These are phyloP conservation scores for Pogostemon cablin DNA, from an alignment of 257 asterid genomes.

Conservation along the genomic window DNA sequence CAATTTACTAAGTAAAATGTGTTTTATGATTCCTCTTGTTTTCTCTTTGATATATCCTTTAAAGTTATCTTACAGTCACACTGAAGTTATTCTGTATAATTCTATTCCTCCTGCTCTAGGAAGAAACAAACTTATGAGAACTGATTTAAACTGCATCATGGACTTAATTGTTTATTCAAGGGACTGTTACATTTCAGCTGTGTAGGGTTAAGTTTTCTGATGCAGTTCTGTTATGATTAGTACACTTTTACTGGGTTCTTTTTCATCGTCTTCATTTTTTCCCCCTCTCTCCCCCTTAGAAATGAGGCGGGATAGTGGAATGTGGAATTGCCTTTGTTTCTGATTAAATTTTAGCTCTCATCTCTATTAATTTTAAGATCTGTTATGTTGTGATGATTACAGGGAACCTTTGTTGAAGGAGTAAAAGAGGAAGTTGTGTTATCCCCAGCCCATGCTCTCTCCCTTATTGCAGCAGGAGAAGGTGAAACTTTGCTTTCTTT, in stretches of 20 bases:
- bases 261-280: neutral
- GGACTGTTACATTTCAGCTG: neutral
- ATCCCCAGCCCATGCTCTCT: conserved; percentile 99
- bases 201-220: neutral
- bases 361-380: conserved; percentile 4
- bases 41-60: conserved; percentile 15
- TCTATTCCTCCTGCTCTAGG: conserved; percentile 13
- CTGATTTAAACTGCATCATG: conserved; percentile 1
- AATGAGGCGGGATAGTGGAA: neutral
- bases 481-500: conserved; percentile 49
- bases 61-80: neutral
- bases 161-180: conserved; percentile 17
- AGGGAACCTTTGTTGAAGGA: conserved; percentile 99
- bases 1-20: conserved; percentile 17
- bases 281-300: neutral
- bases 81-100: conserved; percentile 22
- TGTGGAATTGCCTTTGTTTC: neutral
- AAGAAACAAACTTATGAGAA: conserved; percentile 22
- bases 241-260: neutral
- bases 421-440: conserved; percentile 95
- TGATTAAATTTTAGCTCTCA: neutral
- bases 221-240: conserved; percentile 9
- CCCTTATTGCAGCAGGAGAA: conserved; percentile 99
- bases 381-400: conserved; percentile 10
- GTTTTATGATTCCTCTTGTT: conserved; percentile 14